Evolutionary conservation across 306 rosid genomes (phyloP).

Genomic region (Parietaria judaica): DNA sequence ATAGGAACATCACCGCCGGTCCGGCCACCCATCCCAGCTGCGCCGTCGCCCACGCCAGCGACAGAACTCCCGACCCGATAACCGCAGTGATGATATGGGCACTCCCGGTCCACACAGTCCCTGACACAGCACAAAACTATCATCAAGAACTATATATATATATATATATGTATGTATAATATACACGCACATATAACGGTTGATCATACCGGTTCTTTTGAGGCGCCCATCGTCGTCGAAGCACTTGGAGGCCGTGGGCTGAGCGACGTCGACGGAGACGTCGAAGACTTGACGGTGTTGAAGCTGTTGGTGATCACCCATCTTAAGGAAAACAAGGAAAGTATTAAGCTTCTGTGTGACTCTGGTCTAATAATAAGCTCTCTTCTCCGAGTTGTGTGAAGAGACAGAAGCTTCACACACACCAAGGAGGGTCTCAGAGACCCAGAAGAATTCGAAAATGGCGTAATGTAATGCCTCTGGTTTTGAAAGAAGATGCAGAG

Average conservation of each 20-base stretch:
- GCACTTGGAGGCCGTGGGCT: conserved; percentile 47
- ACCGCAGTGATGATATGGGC: conserved; percentile 85
- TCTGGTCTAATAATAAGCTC: neutral
- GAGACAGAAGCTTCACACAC: neutral
- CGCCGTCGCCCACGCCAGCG: conserved; percentile 81
- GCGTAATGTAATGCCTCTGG: no score
- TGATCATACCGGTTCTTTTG: conserved; percentile 56
- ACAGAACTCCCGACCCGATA: conserved; percentile 75
- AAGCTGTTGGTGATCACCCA: conserved; percentile 41
- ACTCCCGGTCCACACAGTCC: conserved; percentile 71
- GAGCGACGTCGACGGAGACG: conserved; percentile 33
- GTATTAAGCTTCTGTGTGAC: no score
- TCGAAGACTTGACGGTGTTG: conserved; percentile 42
- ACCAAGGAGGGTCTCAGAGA: conserved; percentile 1
- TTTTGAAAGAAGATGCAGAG: neutral
- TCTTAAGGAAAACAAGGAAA: conserved; percentile 18
- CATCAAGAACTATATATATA: neutral
- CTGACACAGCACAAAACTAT: conserved; percentile 16
- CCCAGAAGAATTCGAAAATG: neutral
- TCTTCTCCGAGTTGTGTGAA: neutral
- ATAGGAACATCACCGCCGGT: conserved; percentile 59
- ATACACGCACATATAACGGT: neutral
- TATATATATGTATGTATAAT: neutral
- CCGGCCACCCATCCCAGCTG: conserved; percentile 96
- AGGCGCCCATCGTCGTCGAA: conserved; percentile 83